A percentile compares a stretch with the other conserved stretches of the same genome.
Conservation (phyloP, 495 filamentous ascomycete genomes). For the Umbilicaria muhlenbergii region DNA sequence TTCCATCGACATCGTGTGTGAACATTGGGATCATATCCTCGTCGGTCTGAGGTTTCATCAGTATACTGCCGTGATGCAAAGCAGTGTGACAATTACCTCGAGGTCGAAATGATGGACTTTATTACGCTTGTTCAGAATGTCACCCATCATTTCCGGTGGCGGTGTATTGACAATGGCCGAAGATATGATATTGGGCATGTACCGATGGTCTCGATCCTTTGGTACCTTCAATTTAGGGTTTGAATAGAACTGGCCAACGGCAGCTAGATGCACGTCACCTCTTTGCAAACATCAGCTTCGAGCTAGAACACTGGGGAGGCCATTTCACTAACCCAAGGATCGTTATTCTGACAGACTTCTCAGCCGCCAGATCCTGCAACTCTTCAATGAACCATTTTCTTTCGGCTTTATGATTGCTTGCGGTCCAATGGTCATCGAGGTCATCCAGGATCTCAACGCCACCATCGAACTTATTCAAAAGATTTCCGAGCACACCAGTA, state of each 20-base stretch:
- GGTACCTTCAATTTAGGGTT: conserved; percentile 62
- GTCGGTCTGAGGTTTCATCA: conserved; percentile 50
- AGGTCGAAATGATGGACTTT: conserved; percentile 77
- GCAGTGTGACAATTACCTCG: conserved; percentile 7
- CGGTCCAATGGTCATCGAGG: conserved; percentile 92
- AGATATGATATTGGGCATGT: conserved; percentile 82
- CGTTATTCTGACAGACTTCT: conserved; percentile 82
- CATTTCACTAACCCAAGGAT: conserved; percentile 46
- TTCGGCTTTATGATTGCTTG: conserved; percentile 81
- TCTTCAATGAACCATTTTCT: conserved; percentile 76
- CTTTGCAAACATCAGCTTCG: conserved; percentile 17
- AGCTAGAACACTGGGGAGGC: not conserved
- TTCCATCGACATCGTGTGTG: conserved; percentile 71
- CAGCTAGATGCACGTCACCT: conserved; percentile 87
- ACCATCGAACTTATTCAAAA: conserved; percentile 82
- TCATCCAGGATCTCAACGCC: conserved; percentile 90
- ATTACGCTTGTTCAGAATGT: conserved; percentile 86
- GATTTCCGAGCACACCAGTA: conserved; percentile 59
- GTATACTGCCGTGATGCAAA: not conserved
- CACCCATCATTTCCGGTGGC: conserved; percentile 75
- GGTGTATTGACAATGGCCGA: conserved; percentile 88
- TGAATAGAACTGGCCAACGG: conserved; percentile 87
- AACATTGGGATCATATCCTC: conserved; percentile 95
- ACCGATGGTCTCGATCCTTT: conserved; percentile 79
- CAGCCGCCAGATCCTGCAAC: conserved; percentile 76